Percentiles rank a stretch among this genome's conserved stretches.
Conservation (phyloP, 768 basidiomycete species). For the Tricholoma bakamatsutake region DNA sequence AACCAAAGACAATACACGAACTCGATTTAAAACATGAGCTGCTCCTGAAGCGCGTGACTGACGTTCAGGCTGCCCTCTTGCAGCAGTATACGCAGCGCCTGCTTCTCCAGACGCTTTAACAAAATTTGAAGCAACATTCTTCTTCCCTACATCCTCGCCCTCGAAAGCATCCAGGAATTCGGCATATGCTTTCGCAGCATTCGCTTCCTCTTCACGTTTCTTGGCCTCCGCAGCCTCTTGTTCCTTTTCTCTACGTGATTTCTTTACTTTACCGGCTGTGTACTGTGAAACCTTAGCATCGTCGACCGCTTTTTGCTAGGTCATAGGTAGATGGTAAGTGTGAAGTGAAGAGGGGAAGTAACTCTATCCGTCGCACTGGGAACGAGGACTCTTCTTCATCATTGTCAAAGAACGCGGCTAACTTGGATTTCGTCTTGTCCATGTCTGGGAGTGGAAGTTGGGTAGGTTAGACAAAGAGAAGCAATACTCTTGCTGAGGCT, state of each 20-base stretch:
- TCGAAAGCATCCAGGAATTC: conserved; percentile 86
- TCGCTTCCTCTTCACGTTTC: conserved; percentile 75
- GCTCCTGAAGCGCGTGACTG: conserved; percentile 3
- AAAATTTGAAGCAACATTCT: conserved; percentile 44
- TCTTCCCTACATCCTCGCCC: conserved; percentile 51
- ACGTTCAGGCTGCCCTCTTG: conserved; percentile 22
- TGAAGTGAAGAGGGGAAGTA: conserved; percentile 45
- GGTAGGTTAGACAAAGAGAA: background rate
- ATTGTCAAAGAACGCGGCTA: conserved; percentile 81
- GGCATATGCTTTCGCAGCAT: conserved; percentile 72
- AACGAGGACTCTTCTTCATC: conserved; percentile 83
- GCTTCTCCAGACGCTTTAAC: conserved; percentile 60
- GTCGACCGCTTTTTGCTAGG: conserved; percentile 81
- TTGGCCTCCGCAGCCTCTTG: conserved; percentile 90
- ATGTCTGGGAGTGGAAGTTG: conserved; percentile 23
- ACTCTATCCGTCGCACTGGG: conserved; percentile 86
- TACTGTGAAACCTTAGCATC: conserved; percentile 84
- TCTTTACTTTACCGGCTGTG: conserved; percentile 77
- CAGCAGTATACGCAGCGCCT: conserved; percentile 41
- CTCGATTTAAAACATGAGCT: conserved; percentile 8
- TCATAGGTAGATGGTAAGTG: conserved; percentile 55
- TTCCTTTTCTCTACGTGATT: conserved; percentile 90
- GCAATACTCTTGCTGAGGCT: background rate
- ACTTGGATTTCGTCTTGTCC: conserved; percentile 63
- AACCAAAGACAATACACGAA: conserved; percentile 1